A percentile compares a stretch with the other conserved stretches of the same genome.
Conservation (phyloP, 805 yeast species). For the Yarrowia keelungensis region DNA sequence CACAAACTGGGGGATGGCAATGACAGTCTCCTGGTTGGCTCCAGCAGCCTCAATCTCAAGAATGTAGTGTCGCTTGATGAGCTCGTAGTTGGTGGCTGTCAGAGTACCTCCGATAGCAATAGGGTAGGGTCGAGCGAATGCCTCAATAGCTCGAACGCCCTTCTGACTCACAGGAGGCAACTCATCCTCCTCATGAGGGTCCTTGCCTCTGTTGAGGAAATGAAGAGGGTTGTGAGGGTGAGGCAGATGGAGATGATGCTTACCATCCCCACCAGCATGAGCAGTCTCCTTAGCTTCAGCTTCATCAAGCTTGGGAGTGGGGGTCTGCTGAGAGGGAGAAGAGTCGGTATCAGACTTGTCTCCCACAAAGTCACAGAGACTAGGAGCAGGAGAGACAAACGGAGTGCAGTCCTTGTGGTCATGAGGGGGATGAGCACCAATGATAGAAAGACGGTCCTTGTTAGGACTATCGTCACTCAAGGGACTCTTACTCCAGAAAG, state of each 20-base stretch:
- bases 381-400: slow-evolving; percentile 28
- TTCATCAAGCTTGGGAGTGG: slow-evolving; percentile 1
- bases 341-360: slow-evolving; percentile 10
- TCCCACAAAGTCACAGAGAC: slow-evolving; percentile 17
- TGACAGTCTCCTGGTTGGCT: slow-evolving; percentile 1
- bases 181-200: slow-evolving; percentile 18
- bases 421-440: neutral
- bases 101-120: slow-evolving; percentile 68
- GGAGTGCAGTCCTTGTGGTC: slow-evolving; percentile 31
- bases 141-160: slow-evolving; percentile 50
- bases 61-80: slow-evolving; percentile 56
- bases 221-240: slow-evolving; percentile 30
- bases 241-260: neutral
- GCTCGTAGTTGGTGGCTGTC: slow-evolving; percentile 63
- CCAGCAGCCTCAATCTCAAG: slow-evolving; percentile 54
- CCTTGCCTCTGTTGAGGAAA: slow-evolving; percentile 13
- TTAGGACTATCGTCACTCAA: slow-evolving; percentile 23
- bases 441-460: slow-evolving; percentile 15
- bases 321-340: slow-evolving; percentile 5
- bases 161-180: slow-evolving; percentile 20
- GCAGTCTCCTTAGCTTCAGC: neutral
- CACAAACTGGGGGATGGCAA: slow-evolving; percentile 29
- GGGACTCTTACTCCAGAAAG: slow-evolving; percentile 72
- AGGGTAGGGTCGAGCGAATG: slow-evolving; percentile 81
- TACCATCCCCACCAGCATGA: neutral